Evolutionary conservation across 371 early-diverging fungal genomes (phyloP).

Genomic region (Neoconidiobolus thromboides): DNA sequence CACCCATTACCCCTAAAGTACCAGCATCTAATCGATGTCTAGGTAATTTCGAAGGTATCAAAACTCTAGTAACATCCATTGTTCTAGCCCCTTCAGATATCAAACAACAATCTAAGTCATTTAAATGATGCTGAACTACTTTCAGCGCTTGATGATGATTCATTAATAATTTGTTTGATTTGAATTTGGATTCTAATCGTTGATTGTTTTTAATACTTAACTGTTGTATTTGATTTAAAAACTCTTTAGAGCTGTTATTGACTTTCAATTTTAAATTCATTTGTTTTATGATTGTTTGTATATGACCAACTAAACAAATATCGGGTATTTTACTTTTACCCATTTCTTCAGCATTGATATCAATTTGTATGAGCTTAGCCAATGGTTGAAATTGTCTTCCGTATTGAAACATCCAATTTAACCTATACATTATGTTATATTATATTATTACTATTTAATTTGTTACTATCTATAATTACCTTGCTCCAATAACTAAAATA

Average conservation of each 20-base stretch:
- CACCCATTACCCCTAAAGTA: conserved; percentile 64
- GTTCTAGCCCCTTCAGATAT: conserved; percentile 70
- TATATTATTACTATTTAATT: not conserved
- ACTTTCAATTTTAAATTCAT: conserved; percentile 12
- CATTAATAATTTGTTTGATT: conserved; percentile 18
- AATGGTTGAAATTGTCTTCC: conserved; percentile 32
- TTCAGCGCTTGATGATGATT: conserved; percentile 45
- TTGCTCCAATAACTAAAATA: conserved; percentile 48
- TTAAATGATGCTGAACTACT: conserved; percentile 29
- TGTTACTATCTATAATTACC: conserved; percentile 7
- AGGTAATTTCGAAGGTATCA: conserved; percentile 41
- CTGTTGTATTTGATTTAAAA: not conserved
- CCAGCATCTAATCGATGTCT: conserved; percentile 54
- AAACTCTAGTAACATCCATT: conserved; percentile 63
- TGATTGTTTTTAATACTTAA: not conserved
- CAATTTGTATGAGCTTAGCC: conserved; percentile 49
- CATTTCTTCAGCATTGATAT: conserved; percentile 45
- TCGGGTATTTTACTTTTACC: conserved; percentile 13
- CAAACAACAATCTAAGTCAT: conserved; percentile 24
- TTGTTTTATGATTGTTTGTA: conserved; percentile 18
- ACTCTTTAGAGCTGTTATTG: not conserved
- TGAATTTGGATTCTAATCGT: not conserved
- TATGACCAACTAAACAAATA: conserved; percentile 31
- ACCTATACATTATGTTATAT: conserved; percentile 8
- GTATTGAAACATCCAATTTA: conserved; percentile 71